Conservation (phyloP, 2,329 filamentous ascomycete genomes). For the Phyllosticta capitalensis region DNA sequence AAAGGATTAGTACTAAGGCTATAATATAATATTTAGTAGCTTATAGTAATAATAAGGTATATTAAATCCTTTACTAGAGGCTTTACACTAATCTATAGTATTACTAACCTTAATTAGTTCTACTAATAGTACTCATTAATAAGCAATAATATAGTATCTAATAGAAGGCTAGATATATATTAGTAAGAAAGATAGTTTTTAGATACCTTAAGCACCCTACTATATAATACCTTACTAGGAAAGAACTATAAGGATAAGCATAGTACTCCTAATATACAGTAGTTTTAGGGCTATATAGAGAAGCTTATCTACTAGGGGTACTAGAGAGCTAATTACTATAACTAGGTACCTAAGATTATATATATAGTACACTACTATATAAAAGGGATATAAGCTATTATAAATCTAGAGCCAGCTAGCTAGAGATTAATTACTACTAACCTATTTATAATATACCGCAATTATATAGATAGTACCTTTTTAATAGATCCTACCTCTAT, state of each 20-base stretch:
- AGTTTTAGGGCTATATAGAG: not conserved
- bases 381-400: not conserved
- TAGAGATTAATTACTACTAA: not conserved
- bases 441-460: no score
- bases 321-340: no score
- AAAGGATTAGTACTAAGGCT: no score
- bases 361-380: not conserved
- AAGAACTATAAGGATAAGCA: not conserved
- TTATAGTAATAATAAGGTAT: not conserved
- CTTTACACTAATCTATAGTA: not conserved
- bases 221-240: no score
- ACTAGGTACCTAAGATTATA: not conserved
- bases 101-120: not conserved
- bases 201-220: no score
- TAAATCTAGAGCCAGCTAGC: not conserved
- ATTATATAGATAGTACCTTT: not conserved
- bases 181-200: not conserved
- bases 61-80: not conserved
- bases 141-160: no score
- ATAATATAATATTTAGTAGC: not conserved
- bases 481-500: not conserved
- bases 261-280: not conserved
- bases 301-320: no score
- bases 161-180: not conserved
- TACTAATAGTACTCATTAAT: not conserved